Percentiles rank a stretch among this genome's conserved stretches.
Evolutionary conservation across 306 rosid genomes (phyloP).

Genomic region (Vigna unguiculata): DNA sequence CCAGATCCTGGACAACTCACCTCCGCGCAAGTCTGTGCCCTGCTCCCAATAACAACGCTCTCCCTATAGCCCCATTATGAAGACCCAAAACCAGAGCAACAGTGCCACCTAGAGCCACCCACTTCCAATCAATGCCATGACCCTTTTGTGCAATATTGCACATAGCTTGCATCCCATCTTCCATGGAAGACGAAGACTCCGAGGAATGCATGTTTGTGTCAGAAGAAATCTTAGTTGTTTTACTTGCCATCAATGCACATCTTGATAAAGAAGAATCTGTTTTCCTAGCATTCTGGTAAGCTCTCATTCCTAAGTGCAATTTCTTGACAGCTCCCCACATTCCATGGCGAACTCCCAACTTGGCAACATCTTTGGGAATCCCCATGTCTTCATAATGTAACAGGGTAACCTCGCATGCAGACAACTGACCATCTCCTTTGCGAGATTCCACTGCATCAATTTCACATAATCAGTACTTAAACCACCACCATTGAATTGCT

Average conservation of each 20-base stretch:
- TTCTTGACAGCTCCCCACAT: constrained; percentile 99
- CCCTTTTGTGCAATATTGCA: constrained; percentile 46
- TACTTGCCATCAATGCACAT: constrained; percentile 75
- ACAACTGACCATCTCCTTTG: constrained; percentile 85
- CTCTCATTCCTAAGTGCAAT: constrained; percentile 92
- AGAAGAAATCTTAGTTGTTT: constrained; percentile 69
- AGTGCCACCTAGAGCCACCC: constrained; percentile 91
- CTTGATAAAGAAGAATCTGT: constrained; percentile 68
- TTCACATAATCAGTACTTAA: constrained; percentile 43
- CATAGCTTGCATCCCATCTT: constrained; percentile 46
- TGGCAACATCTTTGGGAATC: constrained; percentile 97
- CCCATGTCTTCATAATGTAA: constrained; percentile 98
- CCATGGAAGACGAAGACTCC: constrained; percentile 52
- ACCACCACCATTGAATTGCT: constrained; percentile 8
- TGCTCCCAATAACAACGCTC: constrained; percentile 81
- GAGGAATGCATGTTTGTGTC: constrained; percentile 55
- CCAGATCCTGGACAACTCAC: constrained; percentile 46
- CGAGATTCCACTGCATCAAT: constrained; percentile 85
- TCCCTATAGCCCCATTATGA: constrained; percentile 83
- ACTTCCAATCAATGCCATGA: constrained; percentile 87
- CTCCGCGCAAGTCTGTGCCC: constrained; percentile 85
- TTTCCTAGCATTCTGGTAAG: constrained; percentile 87
- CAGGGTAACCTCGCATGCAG: constrained; percentile 94
- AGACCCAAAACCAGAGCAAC: constrained; percentile 93
- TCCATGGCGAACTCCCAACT: constrained; percentile 97